Evolutionary conservation across 2,329 filamentous ascomycete genomes (phyloP).

Genomic region (Fusarium tuaranense): DNA sequence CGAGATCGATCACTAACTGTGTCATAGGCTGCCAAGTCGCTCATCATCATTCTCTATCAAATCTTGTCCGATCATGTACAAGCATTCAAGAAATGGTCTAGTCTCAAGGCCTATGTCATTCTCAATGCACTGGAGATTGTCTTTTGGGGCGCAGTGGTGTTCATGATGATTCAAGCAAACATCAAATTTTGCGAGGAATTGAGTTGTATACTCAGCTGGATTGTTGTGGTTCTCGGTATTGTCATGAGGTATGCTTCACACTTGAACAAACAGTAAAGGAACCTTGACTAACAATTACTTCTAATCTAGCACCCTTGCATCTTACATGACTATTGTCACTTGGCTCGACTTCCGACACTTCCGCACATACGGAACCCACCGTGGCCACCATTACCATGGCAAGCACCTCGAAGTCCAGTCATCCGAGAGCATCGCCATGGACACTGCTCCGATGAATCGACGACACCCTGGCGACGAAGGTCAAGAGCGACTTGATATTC

Average conservation of each 20-base stretch:
- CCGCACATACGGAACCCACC: background rate
- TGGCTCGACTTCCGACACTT: constrained; percentile 1
- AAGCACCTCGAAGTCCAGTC: background rate
- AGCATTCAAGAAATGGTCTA: constrained; percentile 47
- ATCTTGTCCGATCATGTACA: background rate
- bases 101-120: constrained; percentile 54
- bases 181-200: background rate
- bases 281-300: background rate
- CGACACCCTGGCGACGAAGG: background rate
- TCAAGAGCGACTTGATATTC: background rate
- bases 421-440: background rate
- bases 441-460: background rate
- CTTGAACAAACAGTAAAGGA: background rate
- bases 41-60: background rate
- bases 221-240: background rate
- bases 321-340: background rate
- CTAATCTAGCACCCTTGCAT: background rate
- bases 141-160: constrained; percentile 49
- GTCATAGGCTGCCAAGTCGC: background rate
- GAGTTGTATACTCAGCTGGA: constrained; percentile 1
- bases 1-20: background rate
- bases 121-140: constrained; percentile 55
- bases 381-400: background rate
- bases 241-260: background rate
- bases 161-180: constrained; percentile 6